Conservation (phyloP, 345 rosid genomes). For the thale cress (Arabidopsis thaliana) region DNA sequence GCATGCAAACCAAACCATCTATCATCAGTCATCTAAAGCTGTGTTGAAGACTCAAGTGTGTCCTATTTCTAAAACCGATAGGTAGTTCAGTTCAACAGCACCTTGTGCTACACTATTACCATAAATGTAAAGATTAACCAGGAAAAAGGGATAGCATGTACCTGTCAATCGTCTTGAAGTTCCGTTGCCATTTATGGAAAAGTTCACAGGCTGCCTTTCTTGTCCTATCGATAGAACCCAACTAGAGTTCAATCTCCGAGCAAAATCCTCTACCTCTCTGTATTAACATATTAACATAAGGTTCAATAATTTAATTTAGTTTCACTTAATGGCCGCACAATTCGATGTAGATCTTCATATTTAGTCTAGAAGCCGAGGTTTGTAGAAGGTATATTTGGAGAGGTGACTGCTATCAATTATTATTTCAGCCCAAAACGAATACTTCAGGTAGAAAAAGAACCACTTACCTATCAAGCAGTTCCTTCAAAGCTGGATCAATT, state of each 20-base stretch:
- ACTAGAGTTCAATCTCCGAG: conserved; percentile 86
- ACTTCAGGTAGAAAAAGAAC: conserved; percentile 9
- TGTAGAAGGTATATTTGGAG: conserved; percentile 13
- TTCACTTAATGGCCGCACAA: conserved; percentile 9
- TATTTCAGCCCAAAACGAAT: neutral
- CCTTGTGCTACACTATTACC: neutral
- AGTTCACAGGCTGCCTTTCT: conserved; percentile 59
- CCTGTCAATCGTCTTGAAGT: conserved; percentile 58
- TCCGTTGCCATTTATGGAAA: conserved; percentile 63
- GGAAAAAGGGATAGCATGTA: conserved; percentile 26
- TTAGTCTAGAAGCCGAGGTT: neutral
- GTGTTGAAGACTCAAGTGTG: conserved; percentile 24
- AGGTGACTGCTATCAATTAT: neutral
- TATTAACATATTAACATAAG: conserved; percentile 18
- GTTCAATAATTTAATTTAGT: conserved; percentile 11
- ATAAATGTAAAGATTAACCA: conserved; percentile 1
- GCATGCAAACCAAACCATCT: conserved; percentile 31
- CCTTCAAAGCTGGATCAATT: conserved; percentile 86
- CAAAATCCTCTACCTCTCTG: conserved; percentile 97
- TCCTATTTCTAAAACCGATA: conserved; percentile 2
- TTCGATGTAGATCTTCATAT: neutral
- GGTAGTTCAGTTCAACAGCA: conserved; percentile 17
- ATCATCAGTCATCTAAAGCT: conserved; percentile 38
- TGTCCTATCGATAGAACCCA: conserved; percentile 75
- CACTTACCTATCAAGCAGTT: conserved; percentile 79